These are phyloP conservation scores for Salix brachista DNA, from an alignment of 345 rosid species.

Conservation along the genomic window DNA sequence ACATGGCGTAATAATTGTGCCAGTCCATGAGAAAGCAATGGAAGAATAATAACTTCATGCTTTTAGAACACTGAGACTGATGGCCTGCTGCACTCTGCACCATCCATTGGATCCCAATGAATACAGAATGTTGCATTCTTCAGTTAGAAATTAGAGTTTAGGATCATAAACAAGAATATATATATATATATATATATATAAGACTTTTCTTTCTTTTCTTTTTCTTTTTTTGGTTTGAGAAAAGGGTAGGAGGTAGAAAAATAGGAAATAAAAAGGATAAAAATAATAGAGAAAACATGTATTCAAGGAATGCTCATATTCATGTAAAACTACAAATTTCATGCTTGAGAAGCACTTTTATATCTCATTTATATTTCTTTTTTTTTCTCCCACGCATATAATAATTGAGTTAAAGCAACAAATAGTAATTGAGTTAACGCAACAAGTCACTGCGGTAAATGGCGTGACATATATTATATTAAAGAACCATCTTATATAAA, in stretches of 20 bases:
- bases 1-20: not conserved
- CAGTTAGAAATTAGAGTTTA: too few relatives aligned
- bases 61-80: not conserved
- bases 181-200: too few relatives aligned
- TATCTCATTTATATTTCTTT: not conserved
- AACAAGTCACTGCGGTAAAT: not conserved
- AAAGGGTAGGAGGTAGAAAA: not conserved
- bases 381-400: not conserved
- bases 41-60: not conserved
- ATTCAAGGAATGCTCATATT: too few relatives aligned
- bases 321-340: not conserved
- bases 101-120: not conserved
- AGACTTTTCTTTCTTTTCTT: too few relatives aligned
- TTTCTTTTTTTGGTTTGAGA: too few relatives aligned
- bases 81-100: not conserved
- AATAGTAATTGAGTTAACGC: too few relatives aligned
- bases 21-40: not conserved
- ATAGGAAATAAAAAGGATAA: too few relatives aligned
- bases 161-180: not conserved
- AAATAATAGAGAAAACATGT: too few relatives aligned
- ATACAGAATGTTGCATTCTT: not conserved
- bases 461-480: not conserved
- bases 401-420: not conserved
- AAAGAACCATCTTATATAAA: fast-evolving
- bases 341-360: not conserved